Evolutionary conservation across 2,329 filamentous ascomycete genomes (phyloP).

Genomic region (Talaromyces sp.): DNA sequence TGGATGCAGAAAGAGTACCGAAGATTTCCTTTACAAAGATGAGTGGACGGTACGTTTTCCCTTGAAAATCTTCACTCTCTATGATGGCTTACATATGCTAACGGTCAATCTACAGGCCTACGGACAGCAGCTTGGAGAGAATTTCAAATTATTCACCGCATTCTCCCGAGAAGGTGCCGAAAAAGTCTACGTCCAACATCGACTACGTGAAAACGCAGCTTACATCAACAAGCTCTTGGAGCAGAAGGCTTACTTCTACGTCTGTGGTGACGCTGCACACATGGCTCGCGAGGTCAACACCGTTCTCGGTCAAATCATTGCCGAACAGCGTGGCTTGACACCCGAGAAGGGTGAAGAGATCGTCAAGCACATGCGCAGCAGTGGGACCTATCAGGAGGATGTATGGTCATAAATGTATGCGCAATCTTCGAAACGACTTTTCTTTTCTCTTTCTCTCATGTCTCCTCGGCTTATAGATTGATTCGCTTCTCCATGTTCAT

Average conservation of each 20-base stretch:
- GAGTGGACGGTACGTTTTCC: constrained; percentile 75
- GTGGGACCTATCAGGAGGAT: constrained; percentile 92
- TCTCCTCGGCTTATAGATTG: constrained; percentile 12
- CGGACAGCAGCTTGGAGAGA: constrained; percentile 77
- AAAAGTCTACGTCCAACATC: constrained; percentile 97
- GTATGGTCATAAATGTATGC: constrained; percentile 57
- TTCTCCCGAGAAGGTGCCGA: constrained; percentile 85
- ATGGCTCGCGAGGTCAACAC: constrained; percentile 94
- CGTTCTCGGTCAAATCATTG: constrained; percentile 80
- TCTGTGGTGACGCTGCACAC: constrained; percentile 95
- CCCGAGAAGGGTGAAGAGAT: constrained; percentile 91
- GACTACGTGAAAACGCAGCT: constrained; percentile 75
- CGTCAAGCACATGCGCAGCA: constrained; percentile 92
- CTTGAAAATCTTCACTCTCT: not conserved
- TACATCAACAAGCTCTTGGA: constrained; percentile 84
- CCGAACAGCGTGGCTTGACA: constrained; percentile 75
- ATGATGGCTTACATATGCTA: constrained; percentile 22
- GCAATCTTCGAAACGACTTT: constrained; percentile 16
- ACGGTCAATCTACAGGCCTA: constrained; percentile 61
- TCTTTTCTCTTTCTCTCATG: constrained; percentile 11
- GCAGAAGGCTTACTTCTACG: constrained; percentile 89
- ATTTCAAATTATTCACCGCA: constrained; percentile 84
- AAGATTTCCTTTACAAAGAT: constrained; percentile 88
- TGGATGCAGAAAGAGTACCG: constrained; percentile 79
- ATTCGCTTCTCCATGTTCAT: constrained; percentile 13